phyloP scores from a whole-genome alignment of 1,284 basidiomycete genomes.

The Irpex sp. region DNA sequence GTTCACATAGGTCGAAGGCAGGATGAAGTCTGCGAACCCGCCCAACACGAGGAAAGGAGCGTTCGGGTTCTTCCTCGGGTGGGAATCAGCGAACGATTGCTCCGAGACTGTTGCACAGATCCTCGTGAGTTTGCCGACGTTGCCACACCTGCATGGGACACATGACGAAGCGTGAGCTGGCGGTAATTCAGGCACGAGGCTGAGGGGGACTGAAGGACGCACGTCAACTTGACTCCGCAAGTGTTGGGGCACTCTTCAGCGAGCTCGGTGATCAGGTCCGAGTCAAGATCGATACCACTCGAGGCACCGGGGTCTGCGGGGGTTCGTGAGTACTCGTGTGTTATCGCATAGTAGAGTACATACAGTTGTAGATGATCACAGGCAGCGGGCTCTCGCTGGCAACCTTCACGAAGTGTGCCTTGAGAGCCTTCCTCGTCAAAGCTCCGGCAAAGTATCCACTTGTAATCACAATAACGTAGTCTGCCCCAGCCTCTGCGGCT shows the following conservation, averaged over 20 bases:
- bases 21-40: constrained; percentile 76
- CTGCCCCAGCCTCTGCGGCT: constrained; percentile 78
- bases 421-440: constrained; percentile 67
- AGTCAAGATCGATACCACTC: constrained; percentile 80
- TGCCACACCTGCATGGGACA: constrained; percentile 60
- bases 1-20: constrained; percentile 64
- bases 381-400: constrained; percentile 79
- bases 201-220: constrained; percentile 25
- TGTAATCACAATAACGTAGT: constrained; percentile 80
- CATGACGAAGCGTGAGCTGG: neutral
- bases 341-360: constrained; percentile 23
- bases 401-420: constrained; percentile 77
- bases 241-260: constrained; percentile 67
- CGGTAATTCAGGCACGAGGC: neutral
- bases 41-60: constrained; percentile 63
- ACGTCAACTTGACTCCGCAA: constrained; percentile 85
- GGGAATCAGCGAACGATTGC: constrained; percentile 46
- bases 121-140: constrained; percentile 84
- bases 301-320: constrained; percentile 70
- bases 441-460: constrained; percentile 86
- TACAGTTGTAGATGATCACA: constrained; percentile 89
- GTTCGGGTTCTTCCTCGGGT: constrained; percentile 60
- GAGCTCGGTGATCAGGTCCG: constrained; percentile 77
- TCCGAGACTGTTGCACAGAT: constrained; percentile 66
- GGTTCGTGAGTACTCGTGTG: neutral